Evolutionary conservation across 768 basidiomycete genomes (phyloP).

Genomic region (Auriscalpium microsporum): DNA sequence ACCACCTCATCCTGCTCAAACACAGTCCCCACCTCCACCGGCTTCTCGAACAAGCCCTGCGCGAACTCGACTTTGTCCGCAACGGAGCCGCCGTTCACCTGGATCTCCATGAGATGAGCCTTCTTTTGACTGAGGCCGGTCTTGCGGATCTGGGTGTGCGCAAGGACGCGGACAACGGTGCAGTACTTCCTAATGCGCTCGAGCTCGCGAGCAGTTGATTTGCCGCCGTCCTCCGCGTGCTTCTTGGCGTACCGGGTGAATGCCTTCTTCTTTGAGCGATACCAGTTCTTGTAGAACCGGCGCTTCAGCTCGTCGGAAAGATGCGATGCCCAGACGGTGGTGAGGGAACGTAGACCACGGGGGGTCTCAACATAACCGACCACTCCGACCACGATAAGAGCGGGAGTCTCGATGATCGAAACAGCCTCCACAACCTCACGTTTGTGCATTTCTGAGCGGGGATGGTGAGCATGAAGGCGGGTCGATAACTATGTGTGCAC

Average conservation of each 20-base stretch:
- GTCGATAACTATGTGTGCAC: slow-evolving; percentile 26
- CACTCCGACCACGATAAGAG: slow-evolving; percentile 93
- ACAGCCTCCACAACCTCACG: slow-evolving; percentile 98
- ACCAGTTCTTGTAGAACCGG: slow-evolving; percentile 99
- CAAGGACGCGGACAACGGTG: slow-evolving; percentile 98
- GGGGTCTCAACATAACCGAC: slow-evolving; percentile 99
- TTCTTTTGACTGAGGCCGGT: slow-evolving; percentile 98
- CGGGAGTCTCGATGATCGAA: slow-evolving; percentile 92
- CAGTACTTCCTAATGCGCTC: slow-evolving; percentile 99
- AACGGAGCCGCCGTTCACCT: slow-evolving; percentile 93
- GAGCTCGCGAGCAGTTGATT: slow-evolving; percentile 88
- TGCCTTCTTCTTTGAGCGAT: slow-evolving; percentile 99
- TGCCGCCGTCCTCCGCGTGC: slow-evolving; percentile 90
- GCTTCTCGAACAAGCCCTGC: slow-evolving; percentile 92
- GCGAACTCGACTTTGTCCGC: slow-evolving; percentile 98
- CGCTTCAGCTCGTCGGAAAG: slow-evolving; percentile 97
- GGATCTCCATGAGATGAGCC: slow-evolving; percentile 99
- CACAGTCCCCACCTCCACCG: slow-evolving; percentile 71
- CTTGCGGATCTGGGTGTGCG: slow-evolving; percentile 98
- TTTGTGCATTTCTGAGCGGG: slow-evolving; percentile 92
- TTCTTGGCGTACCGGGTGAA: slow-evolving; percentile 99
- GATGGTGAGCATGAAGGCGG: neutral
- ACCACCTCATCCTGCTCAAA: slow-evolving; percentile 97
- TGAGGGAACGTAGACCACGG: slow-evolving; percentile 95
- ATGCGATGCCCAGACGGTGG: slow-evolving; percentile 98